Percentiles rank a stretch among this genome's conserved stretches.
Evolutionary conservation across 2,329 filamentous ascomycete genomes (phyloP).

Genomic region (Fusarium albidum): DNA sequence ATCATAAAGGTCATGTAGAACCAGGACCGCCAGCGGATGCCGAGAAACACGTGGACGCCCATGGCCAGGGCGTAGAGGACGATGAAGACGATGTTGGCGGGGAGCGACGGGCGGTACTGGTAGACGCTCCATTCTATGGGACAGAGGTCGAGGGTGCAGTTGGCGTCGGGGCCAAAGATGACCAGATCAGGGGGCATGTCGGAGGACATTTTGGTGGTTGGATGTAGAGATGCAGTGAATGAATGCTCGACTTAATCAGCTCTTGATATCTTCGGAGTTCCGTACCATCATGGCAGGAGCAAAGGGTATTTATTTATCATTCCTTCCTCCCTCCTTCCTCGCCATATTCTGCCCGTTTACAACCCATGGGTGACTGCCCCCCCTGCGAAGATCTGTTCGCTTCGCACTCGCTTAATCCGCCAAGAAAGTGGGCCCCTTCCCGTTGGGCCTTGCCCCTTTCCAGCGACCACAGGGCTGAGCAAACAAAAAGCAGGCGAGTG

Average conservation of each 20-base stretch:
- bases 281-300: too few relatives aligned
- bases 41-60: constrained; percentile 50
- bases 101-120: constrained; percentile 55
- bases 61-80: constrained; percentile 56
- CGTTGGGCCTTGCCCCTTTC: not conserved
- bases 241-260: too few relatives aligned
- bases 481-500: constrained; percentile 16
- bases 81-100: constrained; percentile 53
- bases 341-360: not conserved
- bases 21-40: constrained; percentile 52
- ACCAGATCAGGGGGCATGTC: constrained; percentile 23
- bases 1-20: constrained; percentile 59
- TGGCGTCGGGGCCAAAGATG: constrained; percentile 55
- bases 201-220: constrained; percentile 20
- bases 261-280: too few relatives aligned
- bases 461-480: constrained; percentile 20
- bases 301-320: too few relatives aligned
- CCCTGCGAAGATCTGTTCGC: not conserved
- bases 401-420: constrained; percentile 24
- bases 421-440: constrained; percentile 1
- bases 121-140: constrained; percentile 55
- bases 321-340: not conserved
- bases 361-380: not conserved
- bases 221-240: not conserved
- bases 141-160: constrained; percentile 60